These are phyloP conservation scores for Phytophthora brassicae DNA, from an alignment of 352 stramenopile genomes.

Conservation along the genomic window DNA sequence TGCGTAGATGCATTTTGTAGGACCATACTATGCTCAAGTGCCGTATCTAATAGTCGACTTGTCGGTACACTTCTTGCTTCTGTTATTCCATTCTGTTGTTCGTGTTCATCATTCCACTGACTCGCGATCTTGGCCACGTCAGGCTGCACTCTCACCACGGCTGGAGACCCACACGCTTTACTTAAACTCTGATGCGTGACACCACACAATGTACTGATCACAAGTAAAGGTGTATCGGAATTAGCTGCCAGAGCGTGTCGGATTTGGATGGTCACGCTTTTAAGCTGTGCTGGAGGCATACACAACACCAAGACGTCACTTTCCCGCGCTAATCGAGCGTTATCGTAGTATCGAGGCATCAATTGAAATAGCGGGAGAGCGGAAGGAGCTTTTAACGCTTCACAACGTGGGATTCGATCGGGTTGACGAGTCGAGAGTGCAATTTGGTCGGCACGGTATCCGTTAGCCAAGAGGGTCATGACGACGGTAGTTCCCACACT, in stretches of 20 bases:
- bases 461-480: conserved; percentile 47
- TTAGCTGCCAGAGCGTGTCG: conserved; percentile 45
- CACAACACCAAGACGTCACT: conserved; percentile 64
- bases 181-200: conserved; percentile 39
- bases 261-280: conserved; percentile 69
- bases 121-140: conserved; percentile 28
- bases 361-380: conserved; percentile 37
- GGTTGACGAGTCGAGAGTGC: conserved; percentile 63
- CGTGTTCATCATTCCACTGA: conserved; percentile 17
- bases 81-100: conserved; percentile 5
- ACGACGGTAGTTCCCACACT: conserved; percentile 50
- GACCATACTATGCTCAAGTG: neutral
- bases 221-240: conserved; percentile 26
- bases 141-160: conserved; percentile 39
- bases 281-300: conserved; percentile 68
- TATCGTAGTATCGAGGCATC: conserved; percentile 58
- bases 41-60: neutral
- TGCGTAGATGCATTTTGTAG: neutral
- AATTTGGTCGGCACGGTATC: conserved; percentile 39
- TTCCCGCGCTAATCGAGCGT: conserved; percentile 49
- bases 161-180: conserved; percentile 47
- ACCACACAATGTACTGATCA: conserved; percentile 55
- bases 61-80: neutral
- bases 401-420: conserved; percentile 44
- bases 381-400: conserved; percentile 28